A percentile compares a stretch with the other conserved stretches of the same genome.
Evolutionary conservation across 805 yeast genomes (phyloP).

Genomic region (Pichia membranifaciens): DNA sequence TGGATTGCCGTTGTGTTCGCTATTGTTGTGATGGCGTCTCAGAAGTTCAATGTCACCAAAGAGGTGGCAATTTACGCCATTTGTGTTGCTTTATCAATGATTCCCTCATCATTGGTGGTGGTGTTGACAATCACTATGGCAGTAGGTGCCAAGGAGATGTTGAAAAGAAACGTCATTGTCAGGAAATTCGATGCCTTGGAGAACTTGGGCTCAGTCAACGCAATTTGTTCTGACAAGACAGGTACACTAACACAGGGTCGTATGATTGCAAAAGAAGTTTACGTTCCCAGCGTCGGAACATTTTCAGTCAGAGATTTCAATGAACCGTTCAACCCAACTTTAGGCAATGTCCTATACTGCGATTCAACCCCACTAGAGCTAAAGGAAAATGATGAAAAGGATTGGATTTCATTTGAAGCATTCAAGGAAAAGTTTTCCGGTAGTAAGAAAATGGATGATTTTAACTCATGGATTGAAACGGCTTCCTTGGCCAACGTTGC

Average conservation of each 20-base stretch:
- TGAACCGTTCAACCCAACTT: slow-evolving; percentile 59
- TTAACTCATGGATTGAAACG: slow-evolving; percentile 49
- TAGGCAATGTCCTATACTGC: slow-evolving; percentile 41
- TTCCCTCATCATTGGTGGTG: slow-evolving; percentile 74
- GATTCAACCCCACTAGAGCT: slow-evolving; percentile 34
- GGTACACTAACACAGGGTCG: slow-evolving; percentile 79
- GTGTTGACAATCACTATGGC: slow-evolving; percentile 86
- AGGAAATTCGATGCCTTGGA: slow-evolving; percentile 73
- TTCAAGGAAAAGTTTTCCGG: slow-evolving; percentile 15
- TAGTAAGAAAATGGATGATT: slow-evolving; percentile 21
- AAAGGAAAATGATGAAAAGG: slow-evolving; percentile 30
- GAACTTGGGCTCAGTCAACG: slow-evolving; percentile 73
- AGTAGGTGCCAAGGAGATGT: slow-evolving; percentile 70
- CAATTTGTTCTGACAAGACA: slow-evolving; percentile 77
- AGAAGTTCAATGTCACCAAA: slow-evolving; percentile 62
- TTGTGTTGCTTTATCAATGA: slow-evolving; percentile 78
- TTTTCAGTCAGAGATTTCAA: slow-evolving; percentile 47
- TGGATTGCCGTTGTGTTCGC: slow-evolving; percentile 80
- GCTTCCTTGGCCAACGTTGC: slow-evolving; percentile 83
- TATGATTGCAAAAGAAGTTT: slow-evolving; percentile 65
- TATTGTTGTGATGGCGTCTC: slow-evolving; percentile 81
- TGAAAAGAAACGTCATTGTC: slow-evolving; percentile 63
- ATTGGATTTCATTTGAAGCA: slow-evolving; percentile 26
- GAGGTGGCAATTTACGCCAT: slow-evolving; percentile 87
- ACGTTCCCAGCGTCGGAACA: slow-evolving; percentile 63